Conservation (phyloP, 1,284 basidiomycete genomes). For the Ceratobasidium sp. region DNA sequence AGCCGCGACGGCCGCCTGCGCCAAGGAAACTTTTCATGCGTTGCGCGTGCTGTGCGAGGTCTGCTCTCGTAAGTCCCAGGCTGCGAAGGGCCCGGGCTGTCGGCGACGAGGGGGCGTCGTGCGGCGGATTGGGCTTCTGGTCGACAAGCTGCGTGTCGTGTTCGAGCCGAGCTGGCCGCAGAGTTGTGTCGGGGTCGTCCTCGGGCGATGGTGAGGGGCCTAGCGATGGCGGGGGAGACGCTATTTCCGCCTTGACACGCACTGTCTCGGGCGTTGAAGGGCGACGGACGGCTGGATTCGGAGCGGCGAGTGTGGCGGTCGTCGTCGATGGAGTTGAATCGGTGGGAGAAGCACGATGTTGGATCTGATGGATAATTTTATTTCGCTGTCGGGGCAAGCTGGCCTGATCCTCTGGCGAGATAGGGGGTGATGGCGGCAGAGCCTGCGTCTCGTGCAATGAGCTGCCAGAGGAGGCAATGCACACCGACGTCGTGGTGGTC, state of each 20-base stretch:
- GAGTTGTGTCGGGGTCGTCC: slow-evolving; percentile 7
- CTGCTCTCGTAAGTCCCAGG: slow-evolving; percentile 44
- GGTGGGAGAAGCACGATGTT: slow-evolving; percentile 32
- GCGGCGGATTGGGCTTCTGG: background rate
- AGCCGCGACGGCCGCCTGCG: slow-evolving; percentile 34
- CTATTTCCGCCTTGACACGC: slow-evolving; percentile 27
- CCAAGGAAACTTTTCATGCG: slow-evolving; percentile 32
- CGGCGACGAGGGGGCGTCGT: slow-evolving; percentile 31
- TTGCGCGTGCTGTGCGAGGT: slow-evolving; percentile 42
- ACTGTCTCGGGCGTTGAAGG: slow-evolving; percentile 20
- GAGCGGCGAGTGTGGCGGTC: background rate
- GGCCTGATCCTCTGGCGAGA: slow-evolving; percentile 18
- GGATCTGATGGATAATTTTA: slow-evolving; percentile 32
- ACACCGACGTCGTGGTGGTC: slow-evolving; percentile 3
- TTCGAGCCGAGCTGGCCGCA: background rate
- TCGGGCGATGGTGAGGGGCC: slow-evolving; percentile 23
- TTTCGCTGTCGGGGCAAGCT: slow-evolving; percentile 12
- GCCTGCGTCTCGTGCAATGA: background rate
- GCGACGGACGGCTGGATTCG: background rate
- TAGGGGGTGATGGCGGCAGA: slow-evolving; percentile 13
- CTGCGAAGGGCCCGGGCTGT: slow-evolving; percentile 41
- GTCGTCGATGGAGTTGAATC: background rate
- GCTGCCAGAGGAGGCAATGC: background rate
- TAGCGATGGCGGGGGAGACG: slow-evolving; percentile 25
- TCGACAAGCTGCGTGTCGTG: background rate